Evolutionary conservation across 1,139 yeast species (phyloP).

Genomic region (Sugiyamaella xylanicola): DNA sequence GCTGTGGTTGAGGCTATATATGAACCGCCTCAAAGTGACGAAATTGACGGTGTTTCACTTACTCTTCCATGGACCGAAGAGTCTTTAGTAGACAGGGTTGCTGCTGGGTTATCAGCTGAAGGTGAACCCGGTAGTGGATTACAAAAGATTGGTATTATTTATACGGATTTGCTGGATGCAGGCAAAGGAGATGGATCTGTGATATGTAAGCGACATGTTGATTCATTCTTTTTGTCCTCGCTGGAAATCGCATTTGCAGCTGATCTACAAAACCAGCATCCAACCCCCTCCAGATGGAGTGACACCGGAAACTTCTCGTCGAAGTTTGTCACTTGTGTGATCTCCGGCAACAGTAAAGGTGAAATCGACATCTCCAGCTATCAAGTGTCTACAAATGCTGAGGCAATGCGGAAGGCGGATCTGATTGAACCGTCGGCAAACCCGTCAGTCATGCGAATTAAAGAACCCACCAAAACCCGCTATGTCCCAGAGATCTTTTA

Average conservation of each 20-base stretch:
- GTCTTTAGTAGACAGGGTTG: constrained; percentile 49
- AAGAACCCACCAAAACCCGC: constrained; percentile 65
- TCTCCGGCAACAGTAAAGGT: constrained; percentile 81
- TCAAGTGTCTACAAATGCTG: constrained; percentile 87
- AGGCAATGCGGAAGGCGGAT: constrained; percentile 84
- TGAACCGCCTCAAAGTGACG: constrained; percentile 90
- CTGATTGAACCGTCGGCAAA: constrained; percentile 86
- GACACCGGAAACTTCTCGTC: constrained; percentile 74
- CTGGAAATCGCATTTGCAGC: constrained; percentile 88
- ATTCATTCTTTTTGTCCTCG: constrained; percentile 84
- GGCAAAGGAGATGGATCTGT: constrained; percentile 89
- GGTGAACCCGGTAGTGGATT: constrained; percentile 55
- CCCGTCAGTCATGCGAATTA: constrained; percentile 84
- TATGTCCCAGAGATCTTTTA: constrained; percentile 95
- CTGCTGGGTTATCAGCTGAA: constrained; percentile 35
- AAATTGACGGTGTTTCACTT: constrained; percentile 79
- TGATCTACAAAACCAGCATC: constrained; percentile 64
- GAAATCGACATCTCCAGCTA: constrained; percentile 90
- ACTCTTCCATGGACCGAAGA: constrained; percentile 55
- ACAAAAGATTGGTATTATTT: constrained; percentile 75
- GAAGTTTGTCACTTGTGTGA: constrained; percentile 89
- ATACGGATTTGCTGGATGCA: constrained; percentile 87
- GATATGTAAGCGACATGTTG: constrained; percentile 88
- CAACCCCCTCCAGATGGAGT: constrained; percentile 69
- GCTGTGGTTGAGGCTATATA: constrained; percentile 92